Conservation (phyloP, 768 basidiomycete genomes). For the Tricholoma terreum region DNA sequence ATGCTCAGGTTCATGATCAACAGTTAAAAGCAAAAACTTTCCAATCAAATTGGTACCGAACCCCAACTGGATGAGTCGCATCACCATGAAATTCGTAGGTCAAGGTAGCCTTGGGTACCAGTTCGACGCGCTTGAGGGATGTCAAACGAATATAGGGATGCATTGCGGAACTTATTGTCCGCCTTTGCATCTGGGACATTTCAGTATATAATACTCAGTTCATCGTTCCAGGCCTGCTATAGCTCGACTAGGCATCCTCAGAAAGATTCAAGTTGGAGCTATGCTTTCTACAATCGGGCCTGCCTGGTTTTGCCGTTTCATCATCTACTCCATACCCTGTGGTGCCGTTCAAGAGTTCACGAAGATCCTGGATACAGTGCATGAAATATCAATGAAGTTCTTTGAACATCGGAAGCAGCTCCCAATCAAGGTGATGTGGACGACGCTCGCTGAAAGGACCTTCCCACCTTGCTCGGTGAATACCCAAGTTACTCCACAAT, state of each 20-base stretch:
- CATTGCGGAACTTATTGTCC: neutral
- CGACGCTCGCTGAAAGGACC: neutral
- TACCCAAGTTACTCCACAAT: neutral
- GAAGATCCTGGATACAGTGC: neutral
- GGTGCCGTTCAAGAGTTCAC: neutral
- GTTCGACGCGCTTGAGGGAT: neutral
- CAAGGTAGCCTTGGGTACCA: neutral
- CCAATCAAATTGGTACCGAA: neutral
- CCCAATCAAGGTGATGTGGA: neutral
- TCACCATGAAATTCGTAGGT: neutral
- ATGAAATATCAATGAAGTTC: neutral
- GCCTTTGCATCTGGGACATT: no score
- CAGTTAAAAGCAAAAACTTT: neutral
- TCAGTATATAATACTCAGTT: no score
- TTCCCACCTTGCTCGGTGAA: neutral
- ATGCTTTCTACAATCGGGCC: neutral
- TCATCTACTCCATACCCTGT: neutral
- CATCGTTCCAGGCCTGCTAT: neutral
- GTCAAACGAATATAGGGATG: neutral
- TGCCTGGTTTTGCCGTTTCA: neutral
- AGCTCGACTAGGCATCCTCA: neutral
- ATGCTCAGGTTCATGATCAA: neutral
- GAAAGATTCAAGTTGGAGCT: neutral
- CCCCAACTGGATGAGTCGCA: neutral
- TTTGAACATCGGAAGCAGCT: neutral